phyloP scores from a whole-genome alignment of 768 basidiomycete species.

The Rhodotorula taiwanensis region DNA sequence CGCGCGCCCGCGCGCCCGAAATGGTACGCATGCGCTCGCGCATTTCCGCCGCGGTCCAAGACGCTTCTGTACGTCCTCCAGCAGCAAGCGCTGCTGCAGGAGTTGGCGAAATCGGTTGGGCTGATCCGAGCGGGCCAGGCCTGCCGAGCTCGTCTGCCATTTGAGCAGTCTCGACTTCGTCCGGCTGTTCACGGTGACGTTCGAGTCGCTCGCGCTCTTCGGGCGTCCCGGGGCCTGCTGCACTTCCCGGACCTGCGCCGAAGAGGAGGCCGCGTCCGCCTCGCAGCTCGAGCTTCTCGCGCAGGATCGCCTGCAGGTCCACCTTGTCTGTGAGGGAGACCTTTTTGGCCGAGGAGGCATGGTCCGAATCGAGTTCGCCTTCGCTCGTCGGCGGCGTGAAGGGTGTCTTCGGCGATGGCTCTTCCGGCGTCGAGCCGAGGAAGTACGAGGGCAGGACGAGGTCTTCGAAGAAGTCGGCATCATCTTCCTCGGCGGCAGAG shows the following conservation, averaged over 20 bases:
- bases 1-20: slow-evolving; percentile 9
- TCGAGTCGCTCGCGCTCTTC: slow-evolving; percentile 8
- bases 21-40: slow-evolving; percentile 28
- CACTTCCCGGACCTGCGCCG: neutral
- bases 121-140: too few species aligned
- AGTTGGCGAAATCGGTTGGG: neutral
- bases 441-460: slow-evolving; percentile 31
- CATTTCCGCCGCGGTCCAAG: slow-evolving; percentile 18
- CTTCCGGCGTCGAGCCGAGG: neutral
- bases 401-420: neutral
- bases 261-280: slow-evolving; percentile 9
- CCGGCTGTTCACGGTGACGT: slow-evolving; percentile 16
- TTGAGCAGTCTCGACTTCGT: neutral
- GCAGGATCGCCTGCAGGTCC: slow-evolving; percentile 18
- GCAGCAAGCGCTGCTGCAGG: neutral
- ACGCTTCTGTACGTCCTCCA: neutral
- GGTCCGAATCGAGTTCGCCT: slow-evolving; percentile 16
- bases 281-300: slow-evolving; percentile 15
- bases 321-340: neutral
- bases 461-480: slow-evolving; percentile 32
- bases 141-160: neutral
- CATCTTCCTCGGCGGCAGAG: slow-evolving; percentile 20
- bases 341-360: neutral
- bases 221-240: neutral
- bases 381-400: slow-evolving; percentile 30